Conservation (phyloP, 441 rosid genomes). For the Metrosideros polymorpha region DNA sequence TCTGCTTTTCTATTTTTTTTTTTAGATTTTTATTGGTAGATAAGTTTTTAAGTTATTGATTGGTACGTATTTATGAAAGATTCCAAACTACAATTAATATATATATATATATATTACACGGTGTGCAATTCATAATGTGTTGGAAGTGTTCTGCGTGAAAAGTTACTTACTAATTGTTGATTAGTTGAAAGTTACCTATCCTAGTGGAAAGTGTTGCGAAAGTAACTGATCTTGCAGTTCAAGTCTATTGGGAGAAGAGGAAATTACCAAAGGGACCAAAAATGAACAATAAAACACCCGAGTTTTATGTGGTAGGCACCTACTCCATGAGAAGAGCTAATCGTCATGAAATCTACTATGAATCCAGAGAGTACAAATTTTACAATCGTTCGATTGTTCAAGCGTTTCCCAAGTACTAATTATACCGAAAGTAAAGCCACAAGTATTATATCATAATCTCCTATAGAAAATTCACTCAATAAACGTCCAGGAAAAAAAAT, state of each 20-base stretch:
- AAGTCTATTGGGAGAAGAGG: not conserved
- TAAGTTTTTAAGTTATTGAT: not conserved
- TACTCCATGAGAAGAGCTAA: not conserved
- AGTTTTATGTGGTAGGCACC: accelerated
- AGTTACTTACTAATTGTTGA: not conserved
- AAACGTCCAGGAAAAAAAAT: not conserved
- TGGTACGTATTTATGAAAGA: not conserved
- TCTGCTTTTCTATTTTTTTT: no score
- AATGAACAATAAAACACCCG: not conserved
- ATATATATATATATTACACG: not conserved
- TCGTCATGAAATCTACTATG: not conserved
- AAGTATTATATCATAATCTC: not conserved
- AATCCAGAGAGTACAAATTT: not conserved
- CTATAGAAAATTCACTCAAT: not conserved
- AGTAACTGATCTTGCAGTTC: not conserved
- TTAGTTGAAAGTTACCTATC: not conserved
- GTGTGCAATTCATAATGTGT: not conserved
- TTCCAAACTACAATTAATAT: not conserved
- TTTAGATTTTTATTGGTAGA: not conserved
- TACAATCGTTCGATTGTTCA: not conserved
- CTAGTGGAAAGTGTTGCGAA: not conserved
- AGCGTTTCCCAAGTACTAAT: not conserved
- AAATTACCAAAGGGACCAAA: not conserved
- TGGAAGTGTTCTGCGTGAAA: not conserved
- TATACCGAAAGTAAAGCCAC: not conserved